Base-by-base conservation (phyloP, 495 filamentous ascomycete genomes). In the Podospora appendiculata region DNA sequence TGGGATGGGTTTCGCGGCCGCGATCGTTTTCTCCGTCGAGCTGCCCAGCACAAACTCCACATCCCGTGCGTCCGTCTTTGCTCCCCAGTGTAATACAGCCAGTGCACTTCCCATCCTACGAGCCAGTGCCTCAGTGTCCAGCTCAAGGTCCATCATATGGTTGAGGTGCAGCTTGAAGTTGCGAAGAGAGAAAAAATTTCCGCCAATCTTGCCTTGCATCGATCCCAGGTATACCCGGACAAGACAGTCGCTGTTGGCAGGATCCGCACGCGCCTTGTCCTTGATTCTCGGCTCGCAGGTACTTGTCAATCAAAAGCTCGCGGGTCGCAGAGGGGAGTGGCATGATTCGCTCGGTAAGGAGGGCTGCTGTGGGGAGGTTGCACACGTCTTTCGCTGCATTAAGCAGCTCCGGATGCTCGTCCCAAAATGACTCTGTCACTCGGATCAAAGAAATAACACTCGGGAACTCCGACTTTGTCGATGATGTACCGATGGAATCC, bases 171-270 rank as follows among this genome's bases (percentile, higher is more conserved):
- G 39, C 16, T 56, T 54, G 35, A 53, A 56, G 45, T 62, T 59
- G 0, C 57, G 18, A 0, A 62, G 53, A 1, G 53, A 56, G 44
- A 62, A 62, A 18, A 54, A 48, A 17, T 10, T 45, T 12, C 7
- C 33, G 12, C 39, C 17, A 11, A 13, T 52, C 19, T 33, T 52
- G n/a, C 63, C 56, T 2, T 25, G 9, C 8, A 25, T 48, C 6
- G 50, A 57, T 1, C 61, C 65, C 2, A 68, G 57, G 32, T 68
- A 66, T 0, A 58, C 11, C 32, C 61, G 46, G 1, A 65, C 61
- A 18, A 66, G 48, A 46, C 65, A 68, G 8, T 68, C 59, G 5
- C 14, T 45, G 35, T 68, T 68, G 11, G 50, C 58, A 0, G 16
- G 19, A 33, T 58, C 53, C 1, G 12, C 40, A 4, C 50, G 34